phyloP scores from a whole-genome alignment of 441 rosid genomes.

The Breynia disticha region DNA sequence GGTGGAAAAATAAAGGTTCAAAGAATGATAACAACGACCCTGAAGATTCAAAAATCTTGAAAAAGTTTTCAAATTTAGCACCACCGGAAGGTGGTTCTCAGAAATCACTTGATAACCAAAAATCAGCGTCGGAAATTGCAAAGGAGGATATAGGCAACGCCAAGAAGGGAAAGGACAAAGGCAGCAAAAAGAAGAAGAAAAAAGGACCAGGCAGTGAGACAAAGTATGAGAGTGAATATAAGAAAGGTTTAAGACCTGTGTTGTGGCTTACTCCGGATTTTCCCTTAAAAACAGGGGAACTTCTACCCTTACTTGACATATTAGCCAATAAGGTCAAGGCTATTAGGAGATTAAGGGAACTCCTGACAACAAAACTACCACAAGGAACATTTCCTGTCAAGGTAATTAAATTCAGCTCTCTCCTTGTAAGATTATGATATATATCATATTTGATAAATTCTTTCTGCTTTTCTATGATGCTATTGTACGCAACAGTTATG shows the following conservation, averaged over 20 bases:
- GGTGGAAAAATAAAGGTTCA: conserved; percentile 83
- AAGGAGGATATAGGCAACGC: conserved; percentile 50
- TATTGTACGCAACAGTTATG: too few relatives aligned
- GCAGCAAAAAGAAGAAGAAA: conserved; percentile 70
- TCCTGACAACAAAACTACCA: conserved; percentile 93
- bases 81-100: conserved; percentile 62
- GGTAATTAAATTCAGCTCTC: conserved; percentile 33
- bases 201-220: conserved; percentile 43
- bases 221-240: conserved; percentile 85
- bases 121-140: conserved; percentile 39
- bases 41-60: conserved; percentile 66
- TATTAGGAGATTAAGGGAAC: conserved; percentile 90
- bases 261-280: conserved; percentile 94
- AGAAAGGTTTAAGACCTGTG: conserved; percentile 93
- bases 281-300: conserved; percentile 84
- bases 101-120: conserved; percentile 47
- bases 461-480: background rate
- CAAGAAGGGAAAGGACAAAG: conserved; percentile 70
- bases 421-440: background rate
- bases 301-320: conserved; percentile 88
- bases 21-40: conserved; percentile 45
- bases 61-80: conserved; percentile 67
- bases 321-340: conserved; percentile 98
- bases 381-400: conserved; percentile 92
- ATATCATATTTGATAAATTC: background rate